A percentile compares a stretch with the other conserved stretches of the same genome.
phyloP scores from a whole-genome alignment of 2,329 filamentous ascomycete species.

The Ramularia endophylla region DNA sequence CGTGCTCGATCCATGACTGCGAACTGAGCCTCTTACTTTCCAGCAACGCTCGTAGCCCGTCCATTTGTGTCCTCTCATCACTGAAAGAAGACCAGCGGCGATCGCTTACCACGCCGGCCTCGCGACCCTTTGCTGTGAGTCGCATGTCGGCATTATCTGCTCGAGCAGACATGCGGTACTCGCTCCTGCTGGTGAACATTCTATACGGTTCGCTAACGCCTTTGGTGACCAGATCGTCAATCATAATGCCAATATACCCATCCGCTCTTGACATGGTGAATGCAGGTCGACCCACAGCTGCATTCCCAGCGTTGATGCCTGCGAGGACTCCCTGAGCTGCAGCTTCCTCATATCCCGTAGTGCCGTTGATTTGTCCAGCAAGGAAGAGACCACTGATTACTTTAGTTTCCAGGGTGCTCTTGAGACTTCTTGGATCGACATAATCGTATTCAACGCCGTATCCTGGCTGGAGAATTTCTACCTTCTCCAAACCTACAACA shows the following conservation, averaged over 20 bases:
- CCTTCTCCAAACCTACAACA: conserved; percentile 80
- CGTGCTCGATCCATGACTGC: conserved; percentile 61
- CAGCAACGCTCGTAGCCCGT: conserved; percentile 58
- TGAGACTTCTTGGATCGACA: conserved; percentile 83
- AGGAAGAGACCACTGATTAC: conserved; percentile 81
- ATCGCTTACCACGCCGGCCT: conserved; percentile 73
- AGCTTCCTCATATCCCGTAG: conserved; percentile 96
- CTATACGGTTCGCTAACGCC: conserved; percentile 95
- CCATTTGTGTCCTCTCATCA: conserved; percentile 61
- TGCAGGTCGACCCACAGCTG: conserved; percentile 58
- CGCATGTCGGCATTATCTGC: conserved; percentile 91
- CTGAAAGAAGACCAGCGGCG: conserved; percentile 66
- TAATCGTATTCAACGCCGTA: conserved; percentile 99
- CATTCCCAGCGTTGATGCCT: conserved; percentile 88
- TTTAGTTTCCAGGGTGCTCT: conserved; percentile 90
- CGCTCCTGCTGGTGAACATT: conserved; percentile 95
- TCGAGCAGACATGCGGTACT: conserved; percentile 88
- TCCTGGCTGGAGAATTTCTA: conserved; percentile 86
- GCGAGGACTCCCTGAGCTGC: conserved; percentile 89
- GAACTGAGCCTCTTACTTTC: conserved; percentile 53
- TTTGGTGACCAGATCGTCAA: conserved; percentile 95
- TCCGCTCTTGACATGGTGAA: conserved; percentile 73
- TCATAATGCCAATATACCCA: conserved; percentile 97
- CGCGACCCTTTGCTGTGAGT: conserved; percentile 70
- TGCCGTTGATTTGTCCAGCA: conserved; percentile 96